Evolutionary conservation across 1,284 basidiomycete genomes (phyloP).

Genomic region (Rhodotorula sp.): DNA sequence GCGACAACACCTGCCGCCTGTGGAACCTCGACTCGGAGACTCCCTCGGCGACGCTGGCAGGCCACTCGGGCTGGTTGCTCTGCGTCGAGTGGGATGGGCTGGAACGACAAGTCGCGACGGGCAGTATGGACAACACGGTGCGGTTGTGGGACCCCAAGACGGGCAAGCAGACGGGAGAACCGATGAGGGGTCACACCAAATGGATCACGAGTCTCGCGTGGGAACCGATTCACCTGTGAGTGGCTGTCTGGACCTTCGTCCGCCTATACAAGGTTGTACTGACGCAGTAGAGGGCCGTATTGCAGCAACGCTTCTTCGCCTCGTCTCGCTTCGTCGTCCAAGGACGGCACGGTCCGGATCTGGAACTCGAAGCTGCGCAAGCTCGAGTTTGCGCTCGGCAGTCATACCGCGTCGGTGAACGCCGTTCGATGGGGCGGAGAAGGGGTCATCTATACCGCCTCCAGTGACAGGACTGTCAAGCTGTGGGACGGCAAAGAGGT

Average conservation of each 20-base stretch:
- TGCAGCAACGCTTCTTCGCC: constrained; percentile 62
- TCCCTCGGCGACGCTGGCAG: constrained; percentile 80
- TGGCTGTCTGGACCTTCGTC: neutral
- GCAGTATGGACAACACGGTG: constrained; percentile 78
- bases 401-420: constrained; percentile 92
- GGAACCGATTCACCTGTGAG: constrained; percentile 89
- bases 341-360: constrained; percentile 90
- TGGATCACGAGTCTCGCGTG: constrained; percentile 96
- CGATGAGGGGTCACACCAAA: constrained; percentile 87
- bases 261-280: neutral
- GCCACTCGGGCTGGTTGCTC: constrained; percentile 93
- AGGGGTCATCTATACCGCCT: constrained; percentile 88
- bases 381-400: constrained; percentile 82
- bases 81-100: constrained; percentile 96
- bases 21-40: constrained; percentile 95
- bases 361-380: constrained; percentile 77
- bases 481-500: constrained; percentile 86
- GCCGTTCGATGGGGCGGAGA: constrained; percentile 93
- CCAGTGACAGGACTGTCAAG: constrained; percentile 87
- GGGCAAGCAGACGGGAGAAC: constrained; percentile 78
- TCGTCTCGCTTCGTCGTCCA: constrained; percentile 90
- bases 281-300: neutral
- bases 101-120: constrained; percentile 85
- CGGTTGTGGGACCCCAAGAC: constrained; percentile 87
- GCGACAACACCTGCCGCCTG: constrained; percentile 86